Evolutionary conservation across 2,329 filamentous ascomycete species (phyloP).

Genomic region (Aschersonia sp.): DNA sequence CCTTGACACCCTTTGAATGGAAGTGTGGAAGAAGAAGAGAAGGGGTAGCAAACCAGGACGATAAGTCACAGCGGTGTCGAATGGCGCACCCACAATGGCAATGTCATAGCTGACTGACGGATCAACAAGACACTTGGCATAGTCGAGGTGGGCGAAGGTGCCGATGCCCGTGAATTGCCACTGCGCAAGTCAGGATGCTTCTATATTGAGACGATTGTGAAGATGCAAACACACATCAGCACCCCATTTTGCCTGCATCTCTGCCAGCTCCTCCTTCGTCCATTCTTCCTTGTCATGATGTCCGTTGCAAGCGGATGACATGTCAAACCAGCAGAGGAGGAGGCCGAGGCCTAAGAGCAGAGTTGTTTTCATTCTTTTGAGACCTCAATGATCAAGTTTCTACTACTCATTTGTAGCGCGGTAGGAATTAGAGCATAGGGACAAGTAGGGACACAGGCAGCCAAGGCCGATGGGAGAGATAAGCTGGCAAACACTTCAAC

Average conservation of each 20-base stretch:
- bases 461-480: too few relatives aligned
- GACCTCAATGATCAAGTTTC: neutral
- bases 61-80: conserved; percentile 60
- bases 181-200: conserved; percentile 7
- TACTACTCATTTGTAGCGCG: neutral
- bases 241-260: conserved; percentile 42
- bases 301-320: conserved; percentile 11
- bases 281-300: conserved; percentile 26
- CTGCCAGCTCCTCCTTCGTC: conserved; percentile 33
- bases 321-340: conserved; percentile 10
- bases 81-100: conserved; percentile 56
- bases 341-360: conserved; percentile 9
- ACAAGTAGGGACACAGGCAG: neutral
- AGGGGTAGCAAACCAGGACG: conserved; percentile 34
- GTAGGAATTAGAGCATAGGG: neutral
- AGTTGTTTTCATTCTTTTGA: conserved; percentile 10
- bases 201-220: too few relatives aligned
- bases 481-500: too few relatives aligned
- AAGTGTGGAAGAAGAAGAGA: neutral
- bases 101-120: conserved; percentile 53
- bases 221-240: conserved; percentile 28
- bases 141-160: conserved; percentile 56
- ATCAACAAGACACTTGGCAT: conserved; percentile 54
- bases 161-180: conserved; percentile 55
- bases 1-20: neutral